Conservation (phyloP, 179 eudicot genomes). For the Silene noctiflora region DNA sequence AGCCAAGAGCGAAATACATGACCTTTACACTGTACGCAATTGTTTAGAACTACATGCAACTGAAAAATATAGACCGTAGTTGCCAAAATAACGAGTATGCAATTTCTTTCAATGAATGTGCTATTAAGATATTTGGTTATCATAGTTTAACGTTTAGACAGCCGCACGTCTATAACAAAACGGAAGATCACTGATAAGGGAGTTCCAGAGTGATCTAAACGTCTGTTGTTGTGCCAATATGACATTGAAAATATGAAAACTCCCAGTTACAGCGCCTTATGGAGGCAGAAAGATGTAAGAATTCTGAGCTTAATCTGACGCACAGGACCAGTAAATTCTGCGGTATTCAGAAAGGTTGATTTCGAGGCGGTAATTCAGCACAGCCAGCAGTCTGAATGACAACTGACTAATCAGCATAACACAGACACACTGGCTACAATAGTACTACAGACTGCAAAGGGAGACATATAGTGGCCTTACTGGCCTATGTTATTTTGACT, state of each 20-base stretch:
- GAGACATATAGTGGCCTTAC: neutral
- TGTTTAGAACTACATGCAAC: neutral
- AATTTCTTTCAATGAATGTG: neutral
- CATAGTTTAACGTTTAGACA: neutral
- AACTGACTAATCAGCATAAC: neutral
- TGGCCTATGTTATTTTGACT: neutral
- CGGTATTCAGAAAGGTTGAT: neutral
- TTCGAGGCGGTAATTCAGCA: neutral
- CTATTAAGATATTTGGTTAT: neutral
- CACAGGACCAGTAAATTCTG: neutral
- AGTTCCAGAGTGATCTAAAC: neutral
- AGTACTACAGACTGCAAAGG: neutral
- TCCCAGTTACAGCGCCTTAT: neutral
- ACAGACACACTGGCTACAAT: neutral
- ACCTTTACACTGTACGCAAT: neutral
- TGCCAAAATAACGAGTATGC: neutral
- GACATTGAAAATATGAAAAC: neutral
- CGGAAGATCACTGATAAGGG: neutral
- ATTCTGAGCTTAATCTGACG: neutral
- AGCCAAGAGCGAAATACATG: neutral
- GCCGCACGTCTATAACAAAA: neutral
- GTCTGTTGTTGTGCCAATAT: conserved; percentile 1
- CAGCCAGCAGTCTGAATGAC: neutral
- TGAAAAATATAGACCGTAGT: neutral
- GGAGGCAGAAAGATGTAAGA: neutral